Evolutionary conservation across 1,139 yeast species (phyloP), one percentile per base, ranked within the genome.

Genomic region (Debaryomycetaceae sp.): DNA sequence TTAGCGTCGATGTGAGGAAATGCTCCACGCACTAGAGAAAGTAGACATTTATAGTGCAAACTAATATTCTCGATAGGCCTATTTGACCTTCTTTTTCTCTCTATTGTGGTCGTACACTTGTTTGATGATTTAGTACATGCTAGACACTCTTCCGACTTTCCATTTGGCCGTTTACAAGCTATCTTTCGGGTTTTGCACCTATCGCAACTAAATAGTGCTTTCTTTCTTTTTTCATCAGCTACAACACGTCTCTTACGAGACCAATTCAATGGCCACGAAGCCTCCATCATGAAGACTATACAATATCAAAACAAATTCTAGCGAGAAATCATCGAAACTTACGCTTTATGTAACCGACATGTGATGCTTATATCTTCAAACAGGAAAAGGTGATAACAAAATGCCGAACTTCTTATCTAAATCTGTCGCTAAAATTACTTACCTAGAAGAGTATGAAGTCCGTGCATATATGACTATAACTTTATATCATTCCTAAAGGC

Each of bases 141-240:
- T 3, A 53, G 35, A 46, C 80, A 75, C 0, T 74, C 49, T 31
- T 48, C 48, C 33, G 47, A 49, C 24, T 43, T 31, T 8, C 46
- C 40, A 4, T 39, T 5, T 23, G 54, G 45, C 36, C 77, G 51
- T 34, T 62, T 59, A 50, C 80, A 75, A 36, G 70, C 73, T 38
- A 70, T 65, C 58, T 75, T 75, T 36, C 70, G 56, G 8, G 57
- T 46, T 50, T 72, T 73, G 52, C 80, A 75, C 20, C 77, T 51
- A 49, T 75, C 80, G 50, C 80, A 75, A 9, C 72, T 63, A 53
- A 65, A 73, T 8, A 40, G 20, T 6, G 42, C 42, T 20, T 24
- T 40, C 17, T 40, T 40, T 17, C 42, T 23, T 9, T 23, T 24
- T 9, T 7, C 23, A 7, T n/a, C 20, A 4, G 8, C 27, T 4